Evolutionary conservation across 345 rosid species (phyloP), one percentile per base, ranked within the genome.

Genomic region (Dimocarpus longan): DNA sequence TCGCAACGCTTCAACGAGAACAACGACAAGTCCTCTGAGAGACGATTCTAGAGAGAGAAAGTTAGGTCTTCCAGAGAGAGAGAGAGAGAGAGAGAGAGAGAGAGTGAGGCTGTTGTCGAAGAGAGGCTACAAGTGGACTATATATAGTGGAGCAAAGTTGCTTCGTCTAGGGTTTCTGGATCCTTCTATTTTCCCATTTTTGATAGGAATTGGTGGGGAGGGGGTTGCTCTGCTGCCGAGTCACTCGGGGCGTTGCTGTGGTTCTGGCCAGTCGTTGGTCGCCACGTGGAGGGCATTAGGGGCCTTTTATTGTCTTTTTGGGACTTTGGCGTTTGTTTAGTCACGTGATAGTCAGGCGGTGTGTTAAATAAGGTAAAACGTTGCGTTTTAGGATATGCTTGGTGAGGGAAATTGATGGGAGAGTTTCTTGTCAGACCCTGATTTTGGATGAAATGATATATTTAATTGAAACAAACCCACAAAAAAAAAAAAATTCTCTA

Each of bases 111-210:
- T 3, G 18, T 1, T 0, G 8, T 0, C 3, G 1, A 3, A 0
- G n/a, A 8, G 13, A 12, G 8, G 52, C 2, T 11, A n/a, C 26
- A 9, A 11, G 21, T 4, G 8, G 52, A 46, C 8, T 44, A 5
- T 80, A 81, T 84, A 85, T 77, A 79, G 71, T n/a, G 69, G 59
- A 4, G 52, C 8, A 46, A 46, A 46, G 52, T 32, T 10, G 11
- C 19, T 48, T 48, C 6, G 5, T 7, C 64, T 88, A 86, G 90
- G 90, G 90, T 88, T 88, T 90, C 93, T 87, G 80, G 93, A 88
- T 87, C 86, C 90, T 90, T 88, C 93, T 60, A 67, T 37, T 39
- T 39, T 5, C 59, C 22, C 15, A 15, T 39, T 24, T 52, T 10
- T 32, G 37, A 32, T 32, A 32, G 3, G 37, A 32, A 18, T 44